These are phyloP conservation scores for Fusarium illudens DNA, from an alignment of 2,329 filamentous ascomycete species.

Conservation along the genomic window DNA sequence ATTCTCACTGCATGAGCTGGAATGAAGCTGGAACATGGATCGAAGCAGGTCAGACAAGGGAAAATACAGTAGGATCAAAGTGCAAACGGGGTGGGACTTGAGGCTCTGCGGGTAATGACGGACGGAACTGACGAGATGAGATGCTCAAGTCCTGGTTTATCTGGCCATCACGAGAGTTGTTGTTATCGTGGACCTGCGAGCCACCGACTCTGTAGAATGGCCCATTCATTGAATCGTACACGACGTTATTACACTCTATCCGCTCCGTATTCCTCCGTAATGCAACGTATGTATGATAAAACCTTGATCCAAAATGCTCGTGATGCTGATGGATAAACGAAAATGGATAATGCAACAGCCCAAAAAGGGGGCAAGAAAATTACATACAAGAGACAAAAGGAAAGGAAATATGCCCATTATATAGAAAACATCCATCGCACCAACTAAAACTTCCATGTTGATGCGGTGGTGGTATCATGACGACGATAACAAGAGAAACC, in stretches of 20 bases:
- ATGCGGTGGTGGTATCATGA: constrained; percentile 20
- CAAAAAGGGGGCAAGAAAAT: neutral
- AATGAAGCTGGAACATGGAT: neutral
- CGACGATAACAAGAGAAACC: neutral
- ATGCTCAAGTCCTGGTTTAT: neutral
- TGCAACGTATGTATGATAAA: neutral
- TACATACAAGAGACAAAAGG: neutral
- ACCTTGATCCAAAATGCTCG: neutral
- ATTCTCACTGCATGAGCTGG: neutral
- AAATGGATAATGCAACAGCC: neutral
- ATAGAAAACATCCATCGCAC: neutral
- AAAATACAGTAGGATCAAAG: too few species aligned
- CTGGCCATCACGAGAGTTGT: too few species aligned
- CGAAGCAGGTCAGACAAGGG: neutral
- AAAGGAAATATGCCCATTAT: neutral
- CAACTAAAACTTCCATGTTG: neutral
- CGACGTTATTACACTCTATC: neutral
- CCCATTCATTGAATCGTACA: neutral
- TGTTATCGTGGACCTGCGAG: too few species aligned
- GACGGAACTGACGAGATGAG: neutral
- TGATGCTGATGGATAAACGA: neutral
- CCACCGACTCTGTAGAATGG: neutral
- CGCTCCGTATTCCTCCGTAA: neutral
- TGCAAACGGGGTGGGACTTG: neutral
- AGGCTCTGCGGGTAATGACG: constrained; percentile 14